Base-by-base conservation (phyloP, 2,329 filamentous ascomycete genomes). In the Escovopsis sp. region DNA sequence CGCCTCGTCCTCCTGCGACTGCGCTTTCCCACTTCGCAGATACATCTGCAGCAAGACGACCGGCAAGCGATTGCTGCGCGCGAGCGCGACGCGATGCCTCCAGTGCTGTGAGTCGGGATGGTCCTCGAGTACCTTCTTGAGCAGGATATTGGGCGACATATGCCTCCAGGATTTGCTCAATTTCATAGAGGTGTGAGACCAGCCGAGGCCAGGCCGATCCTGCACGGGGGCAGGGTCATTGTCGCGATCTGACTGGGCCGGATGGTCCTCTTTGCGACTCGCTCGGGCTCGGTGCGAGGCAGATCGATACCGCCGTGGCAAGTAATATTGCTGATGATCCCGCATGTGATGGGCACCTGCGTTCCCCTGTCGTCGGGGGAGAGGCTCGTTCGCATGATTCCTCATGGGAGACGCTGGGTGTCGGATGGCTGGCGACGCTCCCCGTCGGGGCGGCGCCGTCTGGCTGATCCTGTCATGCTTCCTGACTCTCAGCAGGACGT, bases 31-130 rank as follows among this genome's bases (percentile, higher is more conserved):
- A 28, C 42, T 42, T 37, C 49, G 48, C 28, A 57, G 41, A 16
- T 49, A 34, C 43, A 51, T 47, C 29, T 57, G 54, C 28, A 57
- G 40, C 19, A 57, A 39, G n/a, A 57, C 34, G 7, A 56, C 40
- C 5, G 50, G 44, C 9, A 55, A 40, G 16, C 52, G 45, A 16
- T 39, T 37, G 30, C 41, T 51, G 19, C 54, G 53, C 15, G 44
- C 41, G 29, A 27, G 30, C 5, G 54, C 51, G 4, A 43, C 35
- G 26, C 37, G 36, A 38, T 27, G 39, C 33, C 32, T 49, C 46
- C 44, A 48, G 16, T 27, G 10, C 10, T 35, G 19, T 6, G 29
- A 36, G 14, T 41, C 25, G 12, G 27, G 16, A 13, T 38, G 33
- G n/a, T 31, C 18, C 10, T 41, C 44, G n/a, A 46, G 26, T 8